Conservation (phyloP, 768 basidiomycete species). For the Leccinum incarnatum region DNA sequence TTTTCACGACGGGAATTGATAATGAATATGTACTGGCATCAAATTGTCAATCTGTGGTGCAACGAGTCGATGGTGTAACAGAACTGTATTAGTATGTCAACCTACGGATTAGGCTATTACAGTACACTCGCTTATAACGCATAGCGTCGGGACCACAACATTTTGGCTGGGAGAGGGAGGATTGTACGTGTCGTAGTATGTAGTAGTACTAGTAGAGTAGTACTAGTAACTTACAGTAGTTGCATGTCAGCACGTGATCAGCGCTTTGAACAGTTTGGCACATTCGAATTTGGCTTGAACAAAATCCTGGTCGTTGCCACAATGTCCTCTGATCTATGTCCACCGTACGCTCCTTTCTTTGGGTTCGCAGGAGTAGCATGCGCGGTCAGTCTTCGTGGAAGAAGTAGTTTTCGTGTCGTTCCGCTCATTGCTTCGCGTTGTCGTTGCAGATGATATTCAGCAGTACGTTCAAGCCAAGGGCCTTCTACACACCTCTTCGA, state of each 20-base stretch:
- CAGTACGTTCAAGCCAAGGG: conserved; percentile 58
- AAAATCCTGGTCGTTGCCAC: conserved; percentile 1
- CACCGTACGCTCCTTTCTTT: conserved; percentile 96
- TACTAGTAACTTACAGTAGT: no score
- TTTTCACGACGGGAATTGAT: no score
- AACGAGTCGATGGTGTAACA: neutral
- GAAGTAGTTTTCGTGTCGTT: neutral
- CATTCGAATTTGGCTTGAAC: neutral
- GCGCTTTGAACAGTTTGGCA: neutral
- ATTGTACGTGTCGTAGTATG: no score
- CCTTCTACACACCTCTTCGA: neutral
- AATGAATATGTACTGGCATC: no score
- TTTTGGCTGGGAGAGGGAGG: no score
- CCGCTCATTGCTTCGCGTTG: conserved; percentile 9
- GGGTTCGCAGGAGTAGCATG: conserved; percentile 96
- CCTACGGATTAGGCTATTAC: neutral
- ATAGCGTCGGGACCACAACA: no score
- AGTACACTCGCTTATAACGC: no score
- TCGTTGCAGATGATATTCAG: conserved; percentile 86
- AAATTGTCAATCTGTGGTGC: neutral
- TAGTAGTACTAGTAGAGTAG: no score
- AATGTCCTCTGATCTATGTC: conserved; percentile 64
- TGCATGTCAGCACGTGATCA: conserved; percentile 12
- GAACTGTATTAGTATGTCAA: neutral
- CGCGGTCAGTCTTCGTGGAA: conserved; percentile 56